Percentiles rank a stretch among this genome's conserved stretches.
Conservation (phyloP, 2,329 filamentous ascomycete genomes). For the Zymoseptoria ardabiliae region DNA sequence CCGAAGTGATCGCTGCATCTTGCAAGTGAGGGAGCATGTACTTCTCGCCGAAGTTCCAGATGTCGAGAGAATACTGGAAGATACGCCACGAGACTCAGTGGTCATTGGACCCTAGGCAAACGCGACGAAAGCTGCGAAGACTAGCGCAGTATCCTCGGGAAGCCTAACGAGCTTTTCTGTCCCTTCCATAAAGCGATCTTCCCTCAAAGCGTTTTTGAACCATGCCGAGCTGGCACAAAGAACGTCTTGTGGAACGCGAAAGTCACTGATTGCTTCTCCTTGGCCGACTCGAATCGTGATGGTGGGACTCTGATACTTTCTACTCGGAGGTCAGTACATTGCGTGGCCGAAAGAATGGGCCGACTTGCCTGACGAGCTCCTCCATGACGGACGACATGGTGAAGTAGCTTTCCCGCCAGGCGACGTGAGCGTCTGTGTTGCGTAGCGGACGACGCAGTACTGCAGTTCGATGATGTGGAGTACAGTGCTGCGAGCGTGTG, state of each 20-base stretch:
- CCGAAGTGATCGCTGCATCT: neutral
- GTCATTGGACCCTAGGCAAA: neutral
- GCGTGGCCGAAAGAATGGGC: too few relatives aligned
- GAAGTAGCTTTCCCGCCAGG: too few relatives aligned
- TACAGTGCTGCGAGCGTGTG: too few relatives aligned
- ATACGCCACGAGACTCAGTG: neutral
- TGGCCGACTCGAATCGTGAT: neutral
- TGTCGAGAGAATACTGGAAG: neutral
- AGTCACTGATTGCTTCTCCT: neutral
- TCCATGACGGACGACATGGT: too few relatives aligned
- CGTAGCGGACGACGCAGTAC: too few relatives aligned
- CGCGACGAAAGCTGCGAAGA: neutral
- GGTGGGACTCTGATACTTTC: neutral
- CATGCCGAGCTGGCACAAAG: neutral
- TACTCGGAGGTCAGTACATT: neutral
- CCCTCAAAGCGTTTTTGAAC: conserved; percentile 2
- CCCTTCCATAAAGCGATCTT: conserved; percentile 1
- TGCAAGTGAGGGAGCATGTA: neutral
- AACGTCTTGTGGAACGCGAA: neutral
- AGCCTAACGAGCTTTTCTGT: neutral
- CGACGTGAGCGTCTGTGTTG: too few relatives aligned
- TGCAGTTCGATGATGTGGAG: too few relatives aligned
- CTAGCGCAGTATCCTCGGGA: neutral
- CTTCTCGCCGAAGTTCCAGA: conserved; percentile 4
- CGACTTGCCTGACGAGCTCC: too few relatives aligned